phyloP scores from a whole-genome alignment of 345 rosid genomes.

The Triadica sebifera region DNA sequence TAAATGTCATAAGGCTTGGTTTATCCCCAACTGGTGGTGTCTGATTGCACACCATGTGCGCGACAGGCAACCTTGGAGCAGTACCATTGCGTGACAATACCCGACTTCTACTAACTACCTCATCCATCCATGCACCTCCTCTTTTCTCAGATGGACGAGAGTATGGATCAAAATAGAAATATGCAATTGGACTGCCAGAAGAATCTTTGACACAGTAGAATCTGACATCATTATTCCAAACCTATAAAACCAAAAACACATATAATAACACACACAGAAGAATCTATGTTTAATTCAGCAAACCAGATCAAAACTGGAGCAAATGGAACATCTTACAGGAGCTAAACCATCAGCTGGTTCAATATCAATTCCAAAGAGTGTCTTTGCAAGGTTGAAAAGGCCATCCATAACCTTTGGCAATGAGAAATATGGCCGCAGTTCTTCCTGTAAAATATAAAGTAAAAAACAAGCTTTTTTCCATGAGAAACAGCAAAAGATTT shows the following conservation, averaged over 20 bases:
- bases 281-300: neutral
- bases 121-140: conserved; percentile 95
- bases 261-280: conserved; percentile 18
- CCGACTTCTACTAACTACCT: conserved; percentile 75
- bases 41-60: conserved; percentile 97
- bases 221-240: conserved; percentile 82
- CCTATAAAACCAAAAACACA: conserved; percentile 43
- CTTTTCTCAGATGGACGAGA: conserved; percentile 91
- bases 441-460: conserved; percentile 53
- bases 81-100: conserved; percentile 55
- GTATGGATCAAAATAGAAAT: conserved; percentile 94
- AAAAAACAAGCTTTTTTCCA: conserved; percentile 10
- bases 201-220: conserved; percentile 84
- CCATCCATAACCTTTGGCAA: conserved; percentile 86
- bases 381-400: conserved; percentile 69
- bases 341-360: conserved; percentile 90
- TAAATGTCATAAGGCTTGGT: conserved; percentile 94
- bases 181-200: conserved; percentile 71
- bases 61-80: conserved; percentile 61
- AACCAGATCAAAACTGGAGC: conserved; percentile 7
- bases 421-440: conserved; percentile 83
- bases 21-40: conserved; percentile 88
- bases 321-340: conserved; percentile 51
- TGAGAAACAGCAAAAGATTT: neutral
- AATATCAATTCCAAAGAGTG: conserved; percentile 68